Evolutionary conservation across 352 stramenopile species (phyloP), one percentile per base, ranked within the genome.

Genomic region (Phytophthora chlamydospora): DNA sequence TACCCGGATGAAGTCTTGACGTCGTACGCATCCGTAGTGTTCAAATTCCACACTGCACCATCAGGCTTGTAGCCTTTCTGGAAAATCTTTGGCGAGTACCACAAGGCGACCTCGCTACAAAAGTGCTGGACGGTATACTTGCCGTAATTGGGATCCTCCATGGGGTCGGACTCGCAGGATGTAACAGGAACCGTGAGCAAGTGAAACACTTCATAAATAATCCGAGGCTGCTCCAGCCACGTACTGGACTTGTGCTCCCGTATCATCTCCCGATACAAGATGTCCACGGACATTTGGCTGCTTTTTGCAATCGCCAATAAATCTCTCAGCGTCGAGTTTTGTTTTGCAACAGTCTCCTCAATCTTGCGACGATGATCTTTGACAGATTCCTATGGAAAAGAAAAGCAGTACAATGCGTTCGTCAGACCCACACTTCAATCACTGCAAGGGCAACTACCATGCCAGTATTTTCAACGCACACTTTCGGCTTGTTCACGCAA

Each of bases 61-160:
- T 69, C 71, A 29, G 69, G 63, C 19, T 65, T 73, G 29, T 75
- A 74, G 19, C 73, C 62, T 53, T 80, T 90, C 62, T 90, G 71
- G 44, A 93, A 95, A 44, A 95, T 89, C 39, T 83, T 80, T 8
- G 76, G 69, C 41, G 79, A 76, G 60, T 95, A 95, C 74, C 75
- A 90, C 39, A 93, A 32, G 5, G 83, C 79, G 14, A 95, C 62
- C 48, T 95, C 84, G 50, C 85, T 90, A 59, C 87, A 95, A 52
- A 95, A 94, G 60, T 94, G 79, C 55, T 95, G 87, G 9, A 89
- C 66, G 31, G 83, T 89, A 63, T 94, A 95, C 39, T 83, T 81
- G 12, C 87, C 87, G 50, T 95, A 95, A n/a, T 77, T 75, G 5
- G 81, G 70, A 44, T 95, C 84, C 53, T 75, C 65, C 27, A 57